phyloP scores from a whole-genome alignment of 441 rosid genomes.

The Pelargonium cotyledonis region DNA sequence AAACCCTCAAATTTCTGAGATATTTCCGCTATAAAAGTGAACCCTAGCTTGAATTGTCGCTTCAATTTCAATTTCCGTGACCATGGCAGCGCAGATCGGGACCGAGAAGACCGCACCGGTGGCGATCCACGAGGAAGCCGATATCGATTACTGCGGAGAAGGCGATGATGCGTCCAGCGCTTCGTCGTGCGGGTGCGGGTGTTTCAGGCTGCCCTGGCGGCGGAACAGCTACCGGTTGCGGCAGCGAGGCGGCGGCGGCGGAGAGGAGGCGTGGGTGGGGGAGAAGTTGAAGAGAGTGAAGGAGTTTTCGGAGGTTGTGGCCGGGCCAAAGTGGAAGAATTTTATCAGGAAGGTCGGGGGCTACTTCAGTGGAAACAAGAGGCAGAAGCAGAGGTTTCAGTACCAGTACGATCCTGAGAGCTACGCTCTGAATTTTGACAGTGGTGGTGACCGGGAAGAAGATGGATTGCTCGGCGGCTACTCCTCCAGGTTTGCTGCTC shows the following conservation, averaged over 20 bases:
- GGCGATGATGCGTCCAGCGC: background rate
- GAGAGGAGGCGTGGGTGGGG: slow-evolving; percentile 31
- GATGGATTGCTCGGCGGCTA: slow-evolving; percentile 25
- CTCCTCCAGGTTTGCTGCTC: slow-evolving; percentile 29
- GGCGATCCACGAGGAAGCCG: background rate
- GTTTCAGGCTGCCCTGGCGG: slow-evolving; percentile 13
- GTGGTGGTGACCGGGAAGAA: slow-evolving; percentile 24
- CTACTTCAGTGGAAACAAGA: slow-evolving; percentile 24
- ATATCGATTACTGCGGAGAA: background rate
- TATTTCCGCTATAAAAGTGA: background rate
- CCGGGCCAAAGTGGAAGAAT: slow-evolving; percentile 60
- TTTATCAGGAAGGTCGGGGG: slow-evolving; percentile 38
- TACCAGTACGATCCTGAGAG: slow-evolving; percentile 40
- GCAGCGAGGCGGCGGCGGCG: slow-evolving; percentile 13
- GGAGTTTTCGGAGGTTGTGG: slow-evolving; percentile 39
- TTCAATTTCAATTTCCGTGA: background rate
- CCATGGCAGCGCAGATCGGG: background rate
- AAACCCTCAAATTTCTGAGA: background rate
- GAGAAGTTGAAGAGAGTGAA: slow-evolving; percentile 34
- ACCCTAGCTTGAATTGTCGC: too few relatives aligned
- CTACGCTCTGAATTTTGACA: slow-evolving; percentile 57
- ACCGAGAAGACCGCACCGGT: background rate
- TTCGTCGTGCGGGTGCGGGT: background rate
- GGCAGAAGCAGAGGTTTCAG: slow-evolving; percentile 17
- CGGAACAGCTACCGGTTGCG: slow-evolving; percentile 12